Evolutionary conservation across 805 yeast genomes (phyloP).

Genomic region (Wickerhamomyces rabaulensis): DNA sequence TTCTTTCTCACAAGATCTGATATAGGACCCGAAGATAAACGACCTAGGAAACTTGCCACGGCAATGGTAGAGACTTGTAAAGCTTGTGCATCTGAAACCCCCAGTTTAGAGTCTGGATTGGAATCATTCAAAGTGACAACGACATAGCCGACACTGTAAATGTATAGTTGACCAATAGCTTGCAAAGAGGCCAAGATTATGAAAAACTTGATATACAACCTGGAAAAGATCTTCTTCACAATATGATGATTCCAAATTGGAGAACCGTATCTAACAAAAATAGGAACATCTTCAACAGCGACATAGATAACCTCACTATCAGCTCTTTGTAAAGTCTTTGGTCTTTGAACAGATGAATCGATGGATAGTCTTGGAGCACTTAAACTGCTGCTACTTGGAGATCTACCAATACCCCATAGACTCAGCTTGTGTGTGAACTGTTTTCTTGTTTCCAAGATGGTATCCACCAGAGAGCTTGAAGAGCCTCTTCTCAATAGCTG

Average conservation of each 20-base stretch:
- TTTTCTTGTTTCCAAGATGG: conserved; percentile 12
- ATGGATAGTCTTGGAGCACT: conserved; percentile 2
- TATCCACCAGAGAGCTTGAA: conserved; percentile 7
- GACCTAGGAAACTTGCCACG: conserved; percentile 57
- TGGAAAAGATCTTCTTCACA: conserved; percentile 15
- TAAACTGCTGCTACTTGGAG: conserved; percentile 13
- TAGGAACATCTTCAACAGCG: conserved; percentile 26
- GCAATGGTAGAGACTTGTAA: conserved; percentile 67
- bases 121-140: conserved; percentile 42
- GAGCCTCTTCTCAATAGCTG: conserved; percentile 8
- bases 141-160: conserved; percentile 70
- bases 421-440: conserved; percentile 18
- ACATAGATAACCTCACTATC: conserved; percentile 21
- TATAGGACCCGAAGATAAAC: conserved; percentile 58
- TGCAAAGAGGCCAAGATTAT: conserved; percentile 50
- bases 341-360: conserved; percentile 2
- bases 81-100: conserved; percentile 52
- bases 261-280: conserved; percentile 22
- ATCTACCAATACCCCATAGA: conserved; percentile 25
- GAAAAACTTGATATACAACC: conserved; percentile 45
- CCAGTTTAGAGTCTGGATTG: conserved; percentile 13
- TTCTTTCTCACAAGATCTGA: conserved; percentile 55
- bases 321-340: conserved; percentile 1
- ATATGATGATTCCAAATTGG: conserved; percentile 25
- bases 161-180: conserved; percentile 68